Evolutionary conservation across 768 basidiomycete genomes (phyloP), one percentile per base, ranked within the genome.

Genomic region (Lyophyllum shimeji): DNA sequence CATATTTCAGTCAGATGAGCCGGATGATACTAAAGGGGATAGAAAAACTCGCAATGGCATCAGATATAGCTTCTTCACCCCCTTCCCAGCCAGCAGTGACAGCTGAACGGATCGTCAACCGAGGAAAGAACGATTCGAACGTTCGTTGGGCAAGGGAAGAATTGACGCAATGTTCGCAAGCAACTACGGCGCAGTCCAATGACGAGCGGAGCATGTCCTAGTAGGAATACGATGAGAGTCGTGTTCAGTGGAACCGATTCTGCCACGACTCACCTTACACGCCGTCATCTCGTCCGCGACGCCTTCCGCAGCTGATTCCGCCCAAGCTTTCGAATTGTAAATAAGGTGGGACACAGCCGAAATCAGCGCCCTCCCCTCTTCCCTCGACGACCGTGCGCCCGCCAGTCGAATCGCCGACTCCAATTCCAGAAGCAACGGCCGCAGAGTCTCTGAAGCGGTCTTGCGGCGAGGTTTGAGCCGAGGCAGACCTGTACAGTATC

Each of bases 121-220:
- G 74, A 7, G 85, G 80, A 59, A 77, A 82, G 48, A 69, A 64
- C 8, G 52, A 27, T 60, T 77, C 74, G 43, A 84, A 79, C 7
- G 74, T 71, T 49, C 80, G 69, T 53, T 79, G 73, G 1, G 84
- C 79, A 2, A 84, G 66, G 9, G 65, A 74, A 1, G 75, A 71
- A 29, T 76, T 71, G 18, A 84, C 72, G 37, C 66, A 76, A 42
- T 65, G 62, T 15, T 74, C 67, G 57, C 70, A 79, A 9, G 59
- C 59, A 2, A 71, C 55, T 8, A 80, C 46, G 12, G 73, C 65
- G 15, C 67, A 62, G 21, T 79, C 76, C 3, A 82, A 58, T 27
- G 78, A 64, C 0, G 52, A 57, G 40, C 60, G 39, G 40, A 71
- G 63, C 27, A 66, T 54, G 6, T 31, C 58, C 76, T 79, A 18